A percentile compares a stretch with the other conserved stretches of the same genome.
Evolutionary conservation across 2,329 filamentous ascomycete species (phyloP).

Genomic region (Furcasterigmium furcatum): DNA sequence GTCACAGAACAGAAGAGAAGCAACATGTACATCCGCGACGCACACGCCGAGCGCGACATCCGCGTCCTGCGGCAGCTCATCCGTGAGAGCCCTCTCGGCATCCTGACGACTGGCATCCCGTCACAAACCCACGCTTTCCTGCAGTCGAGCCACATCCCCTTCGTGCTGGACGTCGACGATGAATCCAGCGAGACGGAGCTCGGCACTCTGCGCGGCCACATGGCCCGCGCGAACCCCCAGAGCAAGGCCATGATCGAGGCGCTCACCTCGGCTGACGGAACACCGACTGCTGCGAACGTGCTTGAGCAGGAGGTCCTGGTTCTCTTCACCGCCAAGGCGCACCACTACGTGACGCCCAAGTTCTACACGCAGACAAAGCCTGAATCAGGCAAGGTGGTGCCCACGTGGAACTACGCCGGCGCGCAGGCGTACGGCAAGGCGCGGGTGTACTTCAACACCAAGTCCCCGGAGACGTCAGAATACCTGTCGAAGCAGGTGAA

Average conservation of each 20-base stretch:
- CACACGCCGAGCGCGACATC: constrained; percentile 49
- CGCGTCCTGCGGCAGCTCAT: constrained; percentile 52
- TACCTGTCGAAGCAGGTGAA: constrained; percentile 51
- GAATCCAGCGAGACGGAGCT: constrained; percentile 34
- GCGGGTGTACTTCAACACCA: constrained; percentile 48
- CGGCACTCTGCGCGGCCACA: constrained; percentile 53
- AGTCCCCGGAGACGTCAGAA: constrained; percentile 33
- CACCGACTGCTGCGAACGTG: constrained; percentile 10
- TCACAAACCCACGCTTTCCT: constrained; percentile 46
- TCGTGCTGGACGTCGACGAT: constrained; percentile 48
- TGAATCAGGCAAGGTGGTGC: constrained; percentile 61
- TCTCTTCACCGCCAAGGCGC: constrained; percentile 54
- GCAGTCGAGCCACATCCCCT: constrained; percentile 60
- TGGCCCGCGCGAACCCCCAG: constrained; percentile 63
- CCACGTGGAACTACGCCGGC: constrained; percentile 69
- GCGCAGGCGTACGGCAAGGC: constrained; percentile 61
- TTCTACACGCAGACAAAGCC: constrained; percentile 68
- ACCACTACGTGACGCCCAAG: constrained; percentile 67
- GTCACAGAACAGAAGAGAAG: no score
- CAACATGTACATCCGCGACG: constrained; percentile 55
- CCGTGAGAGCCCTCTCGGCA: constrained; percentile 55
- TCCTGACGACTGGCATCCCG: constrained; percentile 59
- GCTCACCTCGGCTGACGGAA: constrained; percentile 19
- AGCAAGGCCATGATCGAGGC: constrained; percentile 56
- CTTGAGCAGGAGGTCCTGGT: constrained; percentile 56